Evolutionary conservation across 805 yeast species (phyloP).

Genomic region (Wickerhamomyces rabaulensis): DNA sequence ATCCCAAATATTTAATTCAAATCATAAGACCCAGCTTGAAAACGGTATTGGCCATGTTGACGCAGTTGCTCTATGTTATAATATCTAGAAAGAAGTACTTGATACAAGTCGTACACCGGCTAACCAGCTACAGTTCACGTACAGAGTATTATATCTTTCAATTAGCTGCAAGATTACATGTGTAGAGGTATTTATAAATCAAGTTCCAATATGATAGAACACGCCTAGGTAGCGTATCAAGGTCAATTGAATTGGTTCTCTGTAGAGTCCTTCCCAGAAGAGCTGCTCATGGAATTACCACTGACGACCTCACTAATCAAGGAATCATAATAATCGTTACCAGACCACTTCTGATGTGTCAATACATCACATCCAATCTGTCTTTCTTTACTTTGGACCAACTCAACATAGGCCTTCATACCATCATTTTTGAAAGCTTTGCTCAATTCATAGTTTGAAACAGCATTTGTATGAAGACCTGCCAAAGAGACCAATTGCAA

Average conservation of each 20-base stretch:
- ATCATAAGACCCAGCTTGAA: too few relatives aligned
- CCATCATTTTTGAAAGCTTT: constrained; percentile 45
- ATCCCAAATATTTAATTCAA: too few relatives aligned
- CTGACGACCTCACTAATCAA: constrained; percentile 3
- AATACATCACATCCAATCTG: constrained; percentile 43
- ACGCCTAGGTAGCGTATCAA: too few relatives aligned
- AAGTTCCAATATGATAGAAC: too few relatives aligned
- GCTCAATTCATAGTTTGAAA: constrained; percentile 47
- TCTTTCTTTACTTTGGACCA: constrained; percentile 44
- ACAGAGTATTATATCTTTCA: too few relatives aligned
- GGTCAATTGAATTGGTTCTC: constrained; percentile 2
- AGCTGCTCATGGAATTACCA: constrained; percentile 4
- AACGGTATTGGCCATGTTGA: too few relatives aligned
- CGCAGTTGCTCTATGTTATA: too few relatives aligned
- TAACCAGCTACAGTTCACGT: too few relatives aligned
- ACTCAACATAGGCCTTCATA: constrained; percentile 53
- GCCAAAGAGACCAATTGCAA: constrained; percentile 57
- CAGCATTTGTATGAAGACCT: constrained; percentile 50
- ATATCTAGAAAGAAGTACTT: too few relatives aligned
- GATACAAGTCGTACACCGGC: too few relatives aligned
- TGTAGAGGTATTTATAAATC: too few relatives aligned
- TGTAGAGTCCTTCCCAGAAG: constrained; percentile 3
- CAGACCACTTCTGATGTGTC: constrained; percentile 61
- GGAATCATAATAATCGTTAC: constrained; percentile 47
- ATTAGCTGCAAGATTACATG: too few relatives aligned